These are phyloP conservation scores for Aspergillus biplanus DNA, from an alignment of 495 filamentous ascomycete genomes.

Conservation along the genomic window DNA sequence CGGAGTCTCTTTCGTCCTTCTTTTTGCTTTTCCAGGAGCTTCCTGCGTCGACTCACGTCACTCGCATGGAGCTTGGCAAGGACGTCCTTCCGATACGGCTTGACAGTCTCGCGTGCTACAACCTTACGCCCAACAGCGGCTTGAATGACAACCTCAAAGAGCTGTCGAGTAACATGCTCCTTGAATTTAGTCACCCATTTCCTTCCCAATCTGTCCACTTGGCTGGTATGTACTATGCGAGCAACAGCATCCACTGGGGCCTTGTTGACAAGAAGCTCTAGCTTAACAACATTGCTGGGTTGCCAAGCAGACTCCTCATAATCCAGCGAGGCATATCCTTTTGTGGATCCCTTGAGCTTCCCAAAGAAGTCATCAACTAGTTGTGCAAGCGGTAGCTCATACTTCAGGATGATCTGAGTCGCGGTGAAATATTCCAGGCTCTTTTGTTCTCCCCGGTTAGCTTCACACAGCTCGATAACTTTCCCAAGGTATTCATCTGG, in stretches of 20 bases:
- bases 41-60: constrained; percentile 79
- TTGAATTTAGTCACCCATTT: constrained; percentile 97
- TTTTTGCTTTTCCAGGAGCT: constrained; percentile 96
- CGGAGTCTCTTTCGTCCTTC: constrained; percentile 86
- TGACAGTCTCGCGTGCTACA: constrained; percentile 91
- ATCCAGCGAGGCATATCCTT: constrained; percentile 82
- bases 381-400: constrained; percentile 82
- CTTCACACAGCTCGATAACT: constrained; percentile 93
- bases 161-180: constrained; percentile 91
- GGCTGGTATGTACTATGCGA: constrained; percentile 79
- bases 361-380: constrained; percentile 98
- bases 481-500: constrained; percentile 93
- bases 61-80: constrained; percentile 91
- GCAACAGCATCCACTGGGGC: constrained; percentile 92
- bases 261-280: constrained; percentile 93
- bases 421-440: constrained; percentile 87
- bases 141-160: constrained; percentile 96
- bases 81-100: constrained; percentile 95
- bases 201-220: constrained; percentile 74
- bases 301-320: constrained; percentile 95
- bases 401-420: constrained; percentile 95
- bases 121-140: constrained; percentile 82
- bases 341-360: constrained; percentile 88
- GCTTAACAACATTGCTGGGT: constrained; percentile 77
- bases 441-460: constrained; percentile 83